A percentile compares a stretch with the other conserved stretches of the same genome.
These are phyloP conservation scores for Sugiyamaella paludigena DNA, from an alignment of 1,139 yeast species.

Conservation along the genomic window DNA sequence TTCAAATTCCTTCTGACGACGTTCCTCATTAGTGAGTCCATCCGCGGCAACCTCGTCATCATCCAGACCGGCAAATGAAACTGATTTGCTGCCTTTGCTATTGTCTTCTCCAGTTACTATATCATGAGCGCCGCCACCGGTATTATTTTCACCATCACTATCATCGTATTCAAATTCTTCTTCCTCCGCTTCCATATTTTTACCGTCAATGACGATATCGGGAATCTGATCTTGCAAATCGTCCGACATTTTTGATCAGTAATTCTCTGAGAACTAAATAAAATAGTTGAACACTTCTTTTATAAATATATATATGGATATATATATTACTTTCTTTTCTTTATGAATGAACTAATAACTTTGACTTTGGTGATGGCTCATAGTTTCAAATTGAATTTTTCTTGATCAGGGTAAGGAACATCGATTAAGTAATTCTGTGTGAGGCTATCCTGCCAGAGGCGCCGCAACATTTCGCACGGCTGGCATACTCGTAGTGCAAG, in stretches of 20 bases:
- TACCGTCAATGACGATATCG: conserved; percentile 79
- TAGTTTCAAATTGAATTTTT: no score
- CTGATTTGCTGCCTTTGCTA: conserved; percentile 52
- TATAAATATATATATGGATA: no score
- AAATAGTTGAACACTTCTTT: no score
- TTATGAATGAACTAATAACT: no score
- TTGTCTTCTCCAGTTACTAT: conserved; percentile 30
- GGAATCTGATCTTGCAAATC: conserved; percentile 81
- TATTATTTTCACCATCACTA: conserved; percentile 50
- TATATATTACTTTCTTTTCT: no score
- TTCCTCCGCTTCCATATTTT: conserved; percentile 46
- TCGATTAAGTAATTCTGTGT: no score
- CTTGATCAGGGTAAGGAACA: no score
- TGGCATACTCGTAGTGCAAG: no score
- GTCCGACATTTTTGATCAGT: conserved; percentile 37
- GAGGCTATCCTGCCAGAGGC: no score
- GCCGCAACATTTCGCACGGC: no score
- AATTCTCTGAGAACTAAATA: not conserved
- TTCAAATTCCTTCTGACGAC: conserved; percentile 81
- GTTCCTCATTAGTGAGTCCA: conserved; percentile 55
- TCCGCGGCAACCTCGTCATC: conserved; percentile 54
- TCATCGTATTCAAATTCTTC: conserved; percentile 49
- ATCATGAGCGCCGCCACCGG: conserved; percentile 32
- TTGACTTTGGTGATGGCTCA: no score
- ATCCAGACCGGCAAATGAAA: conserved; percentile 77